Conservation (phyloP, 148 eudicot genomes). For the Dysphania ambrosioides region DNA sequence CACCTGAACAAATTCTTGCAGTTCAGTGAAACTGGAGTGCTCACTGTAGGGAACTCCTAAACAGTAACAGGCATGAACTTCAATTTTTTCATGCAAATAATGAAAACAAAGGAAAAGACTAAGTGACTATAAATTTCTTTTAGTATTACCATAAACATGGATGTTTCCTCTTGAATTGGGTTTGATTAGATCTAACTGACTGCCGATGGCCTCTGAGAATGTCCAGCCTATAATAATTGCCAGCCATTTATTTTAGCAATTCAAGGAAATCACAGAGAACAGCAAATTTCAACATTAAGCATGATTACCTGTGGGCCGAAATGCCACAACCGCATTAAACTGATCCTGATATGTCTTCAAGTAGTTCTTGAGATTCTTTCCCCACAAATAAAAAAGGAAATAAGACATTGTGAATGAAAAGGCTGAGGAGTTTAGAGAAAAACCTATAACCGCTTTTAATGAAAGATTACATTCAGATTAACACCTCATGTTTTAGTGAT, state of each 20-base stretch:
- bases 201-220: slow-evolving; percentile 53
- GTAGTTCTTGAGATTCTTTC: slow-evolving; percentile 42
- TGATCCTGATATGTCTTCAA: slow-evolving; percentile 37
- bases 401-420: background rate
- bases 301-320: slow-evolving; percentile 61
- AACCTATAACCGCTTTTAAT: background rate
- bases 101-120: background rate
- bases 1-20: slow-evolving; percentile 66
- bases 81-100: background rate
- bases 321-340: slow-evolving; percentile 50
- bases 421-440: background rate
- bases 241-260: background rate
- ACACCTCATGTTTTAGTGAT: slow-evolving; percentile 56
- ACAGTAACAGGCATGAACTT: background rate
- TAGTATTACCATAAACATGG: slow-evolving; percentile 47
- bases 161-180: slow-evolving; percentile 49
- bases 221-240: slow-evolving; percentile 48
- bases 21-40: slow-evolving; percentile 64
- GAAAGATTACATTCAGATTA: slow-evolving; percentile 13
- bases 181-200: slow-evolving; percentile 48
- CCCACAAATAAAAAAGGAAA: slow-evolving; percentile 11
- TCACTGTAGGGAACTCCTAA: slow-evolving; percentile 76
- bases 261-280: background rate
- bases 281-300: slow-evolving; percentile 1
- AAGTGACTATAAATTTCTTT: slow-evolving; percentile 7